Base-by-base conservation (phyloP, 257 asterid genomes). In the Petunia secreta region DNA sequence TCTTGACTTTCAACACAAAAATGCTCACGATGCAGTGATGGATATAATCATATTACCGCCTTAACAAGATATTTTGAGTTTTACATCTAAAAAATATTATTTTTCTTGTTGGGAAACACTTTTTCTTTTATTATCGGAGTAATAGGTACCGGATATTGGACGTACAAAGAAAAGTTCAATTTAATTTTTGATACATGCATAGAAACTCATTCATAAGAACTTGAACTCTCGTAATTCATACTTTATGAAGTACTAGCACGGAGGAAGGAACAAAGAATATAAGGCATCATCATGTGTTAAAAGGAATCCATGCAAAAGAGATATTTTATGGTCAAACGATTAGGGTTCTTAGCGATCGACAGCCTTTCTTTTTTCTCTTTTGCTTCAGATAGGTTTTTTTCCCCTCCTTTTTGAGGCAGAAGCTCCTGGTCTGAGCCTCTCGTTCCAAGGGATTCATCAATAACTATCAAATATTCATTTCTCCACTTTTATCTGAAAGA, bases 251-350 rank as follows among this genome's bases (percentile, higher is more conserved):
- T 15, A 50, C 13, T 50, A 7, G 44, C 34, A 50, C 2, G 25
- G 25, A 25, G 25, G 25, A 25, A 25, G 25, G 25, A 50, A 50
- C 77, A 71, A 48, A 34, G 62, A 71, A 67, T 67, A 54, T 53
- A 34, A 50, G 46, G 62, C 62, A 71, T 71, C 62, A 71, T 71
- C 36, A 50, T 71, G 25, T 71, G 44, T 48, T 43, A 25, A 25
- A 46, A 6, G 59, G 60, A 71, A 48, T 71, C 34, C 77, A 71
- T 71, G 77, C 59, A 48, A 69, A 44, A 44, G 25, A 16, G 76
- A 44, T 46, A 25, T 46, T 69, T 46, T 69, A 25, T 46, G 48
- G 2, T 63, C 25, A 3, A 52, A 50, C 9, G 0, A 52, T 9
- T 52, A 52, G 10, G 57, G 8, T 52, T 52, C 14, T 50, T 50